These are phyloP conservation scores for Nakataea oryzae DNA, from an alignment of 2,329 filamentous ascomycete genomes.

Conservation along the genomic window DNA sequence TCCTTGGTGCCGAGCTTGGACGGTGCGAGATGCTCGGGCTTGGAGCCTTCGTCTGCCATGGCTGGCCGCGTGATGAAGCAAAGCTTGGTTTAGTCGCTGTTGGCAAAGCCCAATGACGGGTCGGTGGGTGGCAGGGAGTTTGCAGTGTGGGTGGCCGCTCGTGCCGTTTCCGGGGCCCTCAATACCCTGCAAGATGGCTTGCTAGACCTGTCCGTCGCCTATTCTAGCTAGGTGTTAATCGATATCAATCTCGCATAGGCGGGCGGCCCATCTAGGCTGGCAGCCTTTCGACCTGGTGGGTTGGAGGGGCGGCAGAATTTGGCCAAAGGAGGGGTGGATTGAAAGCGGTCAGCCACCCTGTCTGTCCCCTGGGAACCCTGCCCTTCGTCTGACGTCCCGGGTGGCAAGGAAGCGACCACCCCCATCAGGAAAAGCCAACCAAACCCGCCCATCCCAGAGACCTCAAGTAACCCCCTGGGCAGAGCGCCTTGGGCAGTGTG, in stretches of 20 bases:
- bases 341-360: not conserved
- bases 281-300: not conserved
- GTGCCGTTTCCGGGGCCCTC: not conserved
- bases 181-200: not conserved
- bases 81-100: not conserved
- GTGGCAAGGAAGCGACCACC: too few species aligned
- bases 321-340: not conserved
- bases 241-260: not conserved
- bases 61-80: too few species aligned
- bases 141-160: not conserved
- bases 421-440: not conserved
- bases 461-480: too few species aligned
- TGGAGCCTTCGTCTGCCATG: conserved; percentile 12
- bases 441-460: not conserved
- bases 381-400: not conserved
- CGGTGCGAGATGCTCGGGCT: conserved; percentile 61
- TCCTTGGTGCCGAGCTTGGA: conserved; percentile 79
- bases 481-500: too few species aligned
- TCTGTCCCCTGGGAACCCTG: not conserved
- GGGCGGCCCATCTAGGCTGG: not conserved
- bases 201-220: too few species aligned
- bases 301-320: conserved; percentile 1
- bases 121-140: not conserved
- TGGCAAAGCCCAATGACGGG: not conserved
- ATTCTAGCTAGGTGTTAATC: too few species aligned